phyloP scores from a whole-genome alignment of 2,329 filamentous ascomycete species.

The Fusarium sp. region DNA sequence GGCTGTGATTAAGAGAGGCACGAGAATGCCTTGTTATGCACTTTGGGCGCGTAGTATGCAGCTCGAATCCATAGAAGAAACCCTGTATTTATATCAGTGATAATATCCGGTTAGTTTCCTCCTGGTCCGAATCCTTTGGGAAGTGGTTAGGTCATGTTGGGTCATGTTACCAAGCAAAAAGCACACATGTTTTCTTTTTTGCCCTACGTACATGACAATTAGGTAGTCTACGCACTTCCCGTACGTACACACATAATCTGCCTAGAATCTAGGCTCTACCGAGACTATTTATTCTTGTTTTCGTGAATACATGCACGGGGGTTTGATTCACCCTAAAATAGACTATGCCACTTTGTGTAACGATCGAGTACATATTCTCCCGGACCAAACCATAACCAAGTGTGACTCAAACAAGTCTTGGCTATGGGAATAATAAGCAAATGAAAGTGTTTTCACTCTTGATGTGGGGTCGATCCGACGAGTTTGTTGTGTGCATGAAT shows the following conservation, averaged over 20 bases:
- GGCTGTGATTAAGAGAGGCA: not conserved
- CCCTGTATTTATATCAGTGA: slow-evolving; percentile 11
- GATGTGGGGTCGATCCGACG: not conserved
- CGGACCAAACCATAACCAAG: not conserved
- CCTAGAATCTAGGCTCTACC: not conserved
- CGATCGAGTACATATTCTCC: not conserved
- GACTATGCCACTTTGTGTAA: not conserved
- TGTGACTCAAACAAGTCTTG: slow-evolving; percentile 10
- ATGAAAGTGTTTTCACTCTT: not conserved
- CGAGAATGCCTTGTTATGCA: slow-evolving; percentile 1
- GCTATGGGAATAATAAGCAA: not conserved
- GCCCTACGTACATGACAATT: not conserved
- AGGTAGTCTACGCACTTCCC: not conserved
- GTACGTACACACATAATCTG: not conserved
- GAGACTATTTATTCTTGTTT: slow-evolving; percentile 1
- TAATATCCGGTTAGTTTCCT: not conserved
- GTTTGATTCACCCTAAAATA: not conserved
- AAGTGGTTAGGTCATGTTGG: slow-evolving; percentile 2
- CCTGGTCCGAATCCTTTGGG: not conserved
- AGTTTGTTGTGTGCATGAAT: not conserved
- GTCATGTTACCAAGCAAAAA: slow-evolving; percentile 12
- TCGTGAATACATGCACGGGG: not conserved
- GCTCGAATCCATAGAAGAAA: not conserved
- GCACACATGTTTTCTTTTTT: not conserved
- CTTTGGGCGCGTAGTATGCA: not conserved